A percentile compares a stretch with the other conserved stretches of the same genome.
These are phyloP conservation scores for Pulveroboletus frians DNA, from an alignment of 768 basidiomycete species.

Conservation along the genomic window DNA sequence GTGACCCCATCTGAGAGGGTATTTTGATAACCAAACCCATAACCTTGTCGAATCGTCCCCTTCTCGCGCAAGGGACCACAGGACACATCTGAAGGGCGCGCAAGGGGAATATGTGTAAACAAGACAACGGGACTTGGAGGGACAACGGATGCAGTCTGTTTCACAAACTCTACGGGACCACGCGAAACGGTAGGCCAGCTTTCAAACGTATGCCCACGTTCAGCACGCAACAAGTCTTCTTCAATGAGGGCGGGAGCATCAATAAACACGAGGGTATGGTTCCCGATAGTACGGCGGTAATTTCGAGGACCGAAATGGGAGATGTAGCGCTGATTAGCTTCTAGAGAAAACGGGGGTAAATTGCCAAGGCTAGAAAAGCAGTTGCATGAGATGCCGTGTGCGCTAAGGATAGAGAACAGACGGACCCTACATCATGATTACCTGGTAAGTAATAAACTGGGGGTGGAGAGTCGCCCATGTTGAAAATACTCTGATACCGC, in stretches of 20 bases:
- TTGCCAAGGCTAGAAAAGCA: conserved; percentile 26
- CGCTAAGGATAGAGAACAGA: conserved; percentile 3
- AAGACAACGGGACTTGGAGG: conserved; percentile 54
- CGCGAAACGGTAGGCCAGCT: conserved; percentile 45
- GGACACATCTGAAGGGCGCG: conserved; percentile 55
- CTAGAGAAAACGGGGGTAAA: conserved; percentile 32
- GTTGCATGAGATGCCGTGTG: conserved; percentile 1
- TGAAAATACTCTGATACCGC: conserved; percentile 71
- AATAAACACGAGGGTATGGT: conserved; percentile 67
- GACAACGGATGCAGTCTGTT: conserved; percentile 29
- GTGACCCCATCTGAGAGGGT: conserved; percentile 65
- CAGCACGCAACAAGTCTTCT: conserved; percentile 55
- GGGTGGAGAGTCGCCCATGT: conserved; percentile 34
- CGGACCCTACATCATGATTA: conserved; percentile 85
- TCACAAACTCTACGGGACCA: conserved; percentile 53
- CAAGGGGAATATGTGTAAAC: conserved; percentile 87
- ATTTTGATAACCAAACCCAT: conserved; percentile 82
- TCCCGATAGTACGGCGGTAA: conserved; percentile 55
- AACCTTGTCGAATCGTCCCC: conserved; percentile 66
- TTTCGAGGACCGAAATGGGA: conserved; percentile 75
- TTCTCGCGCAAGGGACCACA: conserved; percentile 80
- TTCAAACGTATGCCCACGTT: conserved; percentile 35
- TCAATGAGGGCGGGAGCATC: conserved; percentile 73
- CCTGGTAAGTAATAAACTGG: conserved; percentile 77
- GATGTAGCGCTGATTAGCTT: conserved; percentile 53